A percentile compares a stretch with the other conserved stretches of the same genome.
These are phyloP conservation scores for Trifolium subterraneum DNA, from an alignment of 306 rosid species.

Conservation along the genomic window DNA sequence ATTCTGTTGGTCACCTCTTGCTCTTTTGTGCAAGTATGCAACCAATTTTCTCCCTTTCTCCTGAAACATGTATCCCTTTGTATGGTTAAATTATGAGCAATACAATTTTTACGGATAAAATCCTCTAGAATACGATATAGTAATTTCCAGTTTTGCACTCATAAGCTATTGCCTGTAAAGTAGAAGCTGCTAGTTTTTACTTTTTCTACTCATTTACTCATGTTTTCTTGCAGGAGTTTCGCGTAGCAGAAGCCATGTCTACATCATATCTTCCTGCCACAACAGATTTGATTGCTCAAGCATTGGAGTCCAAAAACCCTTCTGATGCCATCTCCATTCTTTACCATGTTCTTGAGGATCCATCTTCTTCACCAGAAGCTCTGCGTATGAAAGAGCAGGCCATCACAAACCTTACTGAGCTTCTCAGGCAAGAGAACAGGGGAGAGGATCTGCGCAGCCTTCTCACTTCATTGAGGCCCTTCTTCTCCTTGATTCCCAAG, in stretches of 20 bases:
- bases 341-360: conserved; percentile 74
- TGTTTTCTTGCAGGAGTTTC: conserved; percentile 51
- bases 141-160: conserved; percentile 24
- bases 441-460: conserved; percentile 93
- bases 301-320: conserved; percentile 71
- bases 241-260: conserved; percentile 59
- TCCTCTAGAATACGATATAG: background rate
- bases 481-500: conserved; percentile 88
- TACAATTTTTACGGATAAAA: conserved; percentile 6
- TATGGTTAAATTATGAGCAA: background rate
- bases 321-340: conserved; percentile 79
- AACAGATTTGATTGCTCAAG: conserved; percentile 71
- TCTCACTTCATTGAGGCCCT: conserved; percentile 90
- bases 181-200: background rate
- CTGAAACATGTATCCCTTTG: background rate
- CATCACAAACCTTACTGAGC: conserved; percentile 74
- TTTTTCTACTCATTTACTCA: conserved; percentile 30
- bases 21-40: background rate
- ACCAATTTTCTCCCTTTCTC: background rate
- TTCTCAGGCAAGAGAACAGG: conserved; percentile 80
- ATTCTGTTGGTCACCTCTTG: background rate
- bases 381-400: conserved; percentile 87
- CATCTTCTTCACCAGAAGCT: conserved; percentile 86
- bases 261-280: conserved; percentile 82
- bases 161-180: background rate